Conservation (phyloP, 441 rosid genomes). For the Iberis amara region DNA sequence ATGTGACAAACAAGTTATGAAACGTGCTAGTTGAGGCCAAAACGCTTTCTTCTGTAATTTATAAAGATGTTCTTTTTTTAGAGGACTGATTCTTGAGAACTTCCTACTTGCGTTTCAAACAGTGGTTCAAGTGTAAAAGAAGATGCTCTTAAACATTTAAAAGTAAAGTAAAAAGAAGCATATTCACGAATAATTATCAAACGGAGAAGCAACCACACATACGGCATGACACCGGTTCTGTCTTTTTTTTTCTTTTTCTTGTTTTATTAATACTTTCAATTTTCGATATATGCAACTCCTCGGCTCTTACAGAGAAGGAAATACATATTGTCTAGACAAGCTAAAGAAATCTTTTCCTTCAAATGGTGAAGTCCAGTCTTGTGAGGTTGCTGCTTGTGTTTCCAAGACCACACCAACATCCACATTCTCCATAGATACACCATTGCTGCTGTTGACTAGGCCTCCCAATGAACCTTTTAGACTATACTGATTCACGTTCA, state of each 20-base stretch:
- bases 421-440: slow-evolving; percentile 36
- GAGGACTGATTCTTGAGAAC: too few relatives aligned
- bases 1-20: neutral
- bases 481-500: slow-evolving; percentile 33
- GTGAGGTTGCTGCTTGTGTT: slow-evolving; percentile 38
- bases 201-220: slow-evolving; percentile 32
- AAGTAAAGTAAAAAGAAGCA: neutral
- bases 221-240: slow-evolving; percentile 41
- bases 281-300: slow-evolving; percentile 13
- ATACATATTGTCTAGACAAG: slow-evolving; percentile 69
- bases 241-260: slow-evolving; percentile 31
- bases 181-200: slow-evolving; percentile 14
- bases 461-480: slow-evolving; percentile 43
- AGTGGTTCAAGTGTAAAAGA: too few relatives aligned
- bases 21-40: neutral
- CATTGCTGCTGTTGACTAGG: slow-evolving; percentile 34
- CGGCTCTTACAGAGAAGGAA: slow-evolving; percentile 64
- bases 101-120: too few relatives aligned
- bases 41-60: neutral
- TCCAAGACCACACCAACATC: slow-evolving; percentile 31
- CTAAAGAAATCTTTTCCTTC: slow-evolving; percentile 80
- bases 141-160: slow-evolving; percentile 2
- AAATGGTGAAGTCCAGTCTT: slow-evolving; percentile 85
- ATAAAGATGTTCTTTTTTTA: neutral
- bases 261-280: slow-evolving; percentile 14